These are phyloP conservation scores for Cynanchum wilfordii DNA, from an alignment of 257 asterid species.

Conservation along the genomic window DNA sequence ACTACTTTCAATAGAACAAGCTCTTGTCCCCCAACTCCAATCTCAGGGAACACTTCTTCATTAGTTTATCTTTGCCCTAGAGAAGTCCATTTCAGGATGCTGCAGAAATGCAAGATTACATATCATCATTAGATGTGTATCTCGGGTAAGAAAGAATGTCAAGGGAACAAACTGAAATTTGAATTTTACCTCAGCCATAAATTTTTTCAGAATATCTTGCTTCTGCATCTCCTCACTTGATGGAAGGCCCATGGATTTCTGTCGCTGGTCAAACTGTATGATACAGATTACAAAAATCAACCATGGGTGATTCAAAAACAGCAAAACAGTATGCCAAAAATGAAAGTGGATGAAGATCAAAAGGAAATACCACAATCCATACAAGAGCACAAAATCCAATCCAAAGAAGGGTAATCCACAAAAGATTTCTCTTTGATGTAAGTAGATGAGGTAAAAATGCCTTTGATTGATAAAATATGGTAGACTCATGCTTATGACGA, in stretches of 20 bases:
- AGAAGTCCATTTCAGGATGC: slow-evolving; percentile 22
- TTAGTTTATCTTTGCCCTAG: slow-evolving; percentile 25
- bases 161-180: not conserved
- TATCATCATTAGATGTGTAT: slow-evolving; percentile 6
- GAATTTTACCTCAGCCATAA: slow-evolving; percentile 39
- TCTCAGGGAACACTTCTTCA: not conserved
- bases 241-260: slow-evolving; percentile 29
- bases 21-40: not conserved
- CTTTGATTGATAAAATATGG: not conserved
- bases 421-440: not conserved
- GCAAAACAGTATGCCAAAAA: not conserved
- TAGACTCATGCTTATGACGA: too few species aligned
- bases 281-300: not conserved
- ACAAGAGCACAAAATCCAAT: not conserved
- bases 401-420: not conserved
- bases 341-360: not conserved
- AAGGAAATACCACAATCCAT: not conserved
- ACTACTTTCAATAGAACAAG: not conserved
- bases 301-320: not conserved
- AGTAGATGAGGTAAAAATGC: not conserved
- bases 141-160: not conserved
- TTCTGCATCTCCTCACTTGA: slow-evolving; percentile 52
- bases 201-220: slow-evolving; percentile 38
- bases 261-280: slow-evolving; percentile 28
- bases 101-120: slow-evolving; percentile 10